Percentiles rank a stretch among this genome's conserved stretches.
Evolutionary conservation across 1,284 basidiomycete species (phyloP).

Genomic region (Pseudozyma hubeiensis): DNA sequence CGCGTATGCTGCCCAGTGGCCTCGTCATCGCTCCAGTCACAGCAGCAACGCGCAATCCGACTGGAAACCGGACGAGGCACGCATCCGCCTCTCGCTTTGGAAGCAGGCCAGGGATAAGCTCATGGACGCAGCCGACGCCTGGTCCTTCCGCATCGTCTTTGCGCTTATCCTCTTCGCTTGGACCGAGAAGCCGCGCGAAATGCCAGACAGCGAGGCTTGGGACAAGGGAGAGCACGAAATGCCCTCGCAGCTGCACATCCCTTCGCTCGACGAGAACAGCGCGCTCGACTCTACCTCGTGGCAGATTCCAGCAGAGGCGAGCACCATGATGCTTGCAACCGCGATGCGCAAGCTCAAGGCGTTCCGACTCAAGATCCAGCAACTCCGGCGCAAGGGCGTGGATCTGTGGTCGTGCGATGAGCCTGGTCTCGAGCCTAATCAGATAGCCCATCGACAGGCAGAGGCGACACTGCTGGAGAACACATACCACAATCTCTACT

Average conservation of each 20-base stretch:
- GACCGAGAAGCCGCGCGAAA: conserved; percentile 44
- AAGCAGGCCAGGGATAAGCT: conserved; percentile 44
- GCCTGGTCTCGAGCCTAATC: conserved; percentile 16
- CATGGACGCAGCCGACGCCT: conserved; percentile 41
- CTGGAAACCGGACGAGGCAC: conserved; percentile 33
- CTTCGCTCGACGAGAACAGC: conserved; percentile 44
- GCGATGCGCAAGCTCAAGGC: conserved; percentile 43
- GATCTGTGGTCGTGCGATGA: conserved; percentile 33
- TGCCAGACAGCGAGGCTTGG: conserved; percentile 33
- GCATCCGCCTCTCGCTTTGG: conserved; percentile 36
- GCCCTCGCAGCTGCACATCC: conserved; percentile 21
- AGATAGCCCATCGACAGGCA: conserved; percentile 17
- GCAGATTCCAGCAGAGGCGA: conserved; percentile 40
- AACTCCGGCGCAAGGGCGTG: conserved; percentile 33
- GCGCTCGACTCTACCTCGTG: conserved; percentile 37
- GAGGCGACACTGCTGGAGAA: conserved; percentile 36
- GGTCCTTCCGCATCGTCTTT: conserved; percentile 44
- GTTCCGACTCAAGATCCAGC: conserved; percentile 40
- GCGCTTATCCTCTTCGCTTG: conserved; percentile 48
- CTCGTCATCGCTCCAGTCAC: conserved; percentile 22
- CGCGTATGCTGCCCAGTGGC: conserved; percentile 45
- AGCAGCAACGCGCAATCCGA: neutral
- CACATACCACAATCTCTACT: conserved; percentile 43
- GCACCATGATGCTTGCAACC: conserved; percentile 47
- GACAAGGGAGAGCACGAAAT: conserved; percentile 12